phyloP scores from a whole-genome alignment of 129 eudicot species.

The Flaveria brownii region DNA sequence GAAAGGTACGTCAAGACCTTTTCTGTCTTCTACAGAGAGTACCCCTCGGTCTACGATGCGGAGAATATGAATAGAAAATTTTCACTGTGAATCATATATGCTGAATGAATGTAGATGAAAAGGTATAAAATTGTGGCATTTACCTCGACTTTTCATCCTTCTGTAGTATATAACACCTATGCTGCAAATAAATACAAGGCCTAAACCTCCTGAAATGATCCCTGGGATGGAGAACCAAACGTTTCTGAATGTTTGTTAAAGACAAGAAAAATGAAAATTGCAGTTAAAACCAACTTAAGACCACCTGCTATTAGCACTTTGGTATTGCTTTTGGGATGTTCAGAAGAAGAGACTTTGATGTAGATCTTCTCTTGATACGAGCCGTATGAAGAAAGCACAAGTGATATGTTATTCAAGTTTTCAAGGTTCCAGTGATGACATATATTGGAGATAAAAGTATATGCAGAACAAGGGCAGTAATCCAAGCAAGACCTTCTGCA shows the following conservation, averaged over 20 bases:
- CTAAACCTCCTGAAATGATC: slow-evolving; percentile 6
- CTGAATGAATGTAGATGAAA: slow-evolving; percentile 5
- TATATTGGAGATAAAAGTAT: not conserved
- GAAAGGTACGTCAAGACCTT: slow-evolving; percentile 46
- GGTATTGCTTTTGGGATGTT: not conserved
- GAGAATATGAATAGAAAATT: not conserved
- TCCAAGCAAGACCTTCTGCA: slow-evolving; percentile 22
- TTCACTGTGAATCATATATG: not conserved
- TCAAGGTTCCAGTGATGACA: slow-evolving; percentile 14
- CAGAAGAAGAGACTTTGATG: slow-evolving; percentile 26
- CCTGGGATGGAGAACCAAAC: slow-evolving; percentile 16
- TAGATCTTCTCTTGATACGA: not conserved
- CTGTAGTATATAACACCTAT: slow-evolving; percentile 23
- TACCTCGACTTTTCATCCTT: slow-evolving; percentile 34
- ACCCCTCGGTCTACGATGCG: too few species aligned
- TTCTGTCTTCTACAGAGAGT: slow-evolving; percentile 28
- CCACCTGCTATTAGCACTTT: slow-evolving; percentile 23
- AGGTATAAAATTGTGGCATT: not conserved
- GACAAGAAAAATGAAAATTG: not conserved
- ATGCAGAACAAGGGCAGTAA: slow-evolving; percentile 5
- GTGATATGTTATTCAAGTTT: not conserved
- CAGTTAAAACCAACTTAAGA: not conserved
- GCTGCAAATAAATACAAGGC: slow-evolving; percentile 30
- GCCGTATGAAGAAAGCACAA: not conserved
- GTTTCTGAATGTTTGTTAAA: not conserved